Evolutionary conservation across 1,284 basidiomycete species (phyloP), one percentile per base, ranked within the genome.

Genomic region (Malassezia nana): DNA sequence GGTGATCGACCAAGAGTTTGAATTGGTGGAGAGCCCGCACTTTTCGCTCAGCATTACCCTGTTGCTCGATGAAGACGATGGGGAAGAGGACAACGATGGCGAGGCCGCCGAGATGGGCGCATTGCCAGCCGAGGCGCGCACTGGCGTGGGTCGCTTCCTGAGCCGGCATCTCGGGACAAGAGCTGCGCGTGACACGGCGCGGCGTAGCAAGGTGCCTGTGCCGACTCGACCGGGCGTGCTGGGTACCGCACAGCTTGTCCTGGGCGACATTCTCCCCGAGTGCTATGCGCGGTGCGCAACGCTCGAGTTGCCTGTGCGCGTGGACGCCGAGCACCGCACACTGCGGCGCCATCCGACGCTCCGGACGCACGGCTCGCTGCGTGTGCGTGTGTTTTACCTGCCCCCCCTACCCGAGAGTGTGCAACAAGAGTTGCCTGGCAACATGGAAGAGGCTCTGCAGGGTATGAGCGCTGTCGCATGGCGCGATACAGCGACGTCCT

Each of bases 1-100:
- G 50, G 79, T 78, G 18, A 87, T 96, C 59, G 84, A 87, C 46
- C 89, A 92, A 74, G 90, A 95, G 74, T 96, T 95, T 66, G 89
- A 94, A 67, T 58, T 74, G 55, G 61, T 74, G 47, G 65, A 74
- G 58, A 70, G 71, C 58, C 60, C 64, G 50, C 64, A 66, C 42
- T 65, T 74, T 50, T 63, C 67, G 32, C 65, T 74, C 58, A 69
- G 59, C 53, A 55, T 74, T 41, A 69, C 72, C 15, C 52, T 74
- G n/a, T 60, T 70, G 13, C 66, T 66, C 9, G 69, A 70, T 35
- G 58, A 54, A 24, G 70, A 71, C 49, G 58, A 68, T 15, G 24
- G 56, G 24, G 65, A 66, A 46, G 51, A 48, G 7, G 46, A 50
- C 8, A 33, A 57, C 1, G 63, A 58, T 24, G 60, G 59, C 4